Conservation (phyloP, 176 grass and related monocot genomes). For the Triticum turgidum region DNA sequence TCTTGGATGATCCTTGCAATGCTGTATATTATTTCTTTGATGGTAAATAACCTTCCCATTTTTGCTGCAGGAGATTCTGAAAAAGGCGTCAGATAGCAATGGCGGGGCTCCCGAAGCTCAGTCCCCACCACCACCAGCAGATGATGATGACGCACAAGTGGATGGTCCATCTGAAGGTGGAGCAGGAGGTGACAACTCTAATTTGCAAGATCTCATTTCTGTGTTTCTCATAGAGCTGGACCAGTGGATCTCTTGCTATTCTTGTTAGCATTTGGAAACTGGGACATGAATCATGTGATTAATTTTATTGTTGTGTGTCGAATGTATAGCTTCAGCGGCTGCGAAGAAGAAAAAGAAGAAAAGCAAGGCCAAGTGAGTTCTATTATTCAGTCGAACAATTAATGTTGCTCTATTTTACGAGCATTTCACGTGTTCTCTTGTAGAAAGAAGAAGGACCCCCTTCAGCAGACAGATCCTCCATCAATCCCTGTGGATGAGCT, state of each 20-base stretch:
- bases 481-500: constrained; percentile 92
- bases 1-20: not conserved
- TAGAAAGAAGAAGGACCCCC: constrained; percentile 87
- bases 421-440: not conserved
- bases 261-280: not conserved
- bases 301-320: constrained; percentile 13
- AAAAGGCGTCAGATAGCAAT: constrained; percentile 19
- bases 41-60: not conserved
- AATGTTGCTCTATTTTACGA: constrained; percentile 21
- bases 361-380: constrained; percentile 65
- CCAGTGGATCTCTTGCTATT: constrained; percentile 5
- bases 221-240: not conserved
- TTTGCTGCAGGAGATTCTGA: constrained; percentile 22
- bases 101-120: constrained; percentile 10
- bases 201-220: constrained; percentile 17
- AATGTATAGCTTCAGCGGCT: constrained; percentile 39
- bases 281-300: not conserved
- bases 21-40: not conserved
- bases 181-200: constrained; percentile 43
- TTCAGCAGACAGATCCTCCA: constrained; percentile 80
- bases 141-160: constrained; percentile 48
- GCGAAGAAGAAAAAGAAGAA: constrained; percentile 91
- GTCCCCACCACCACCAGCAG: constrained; percentile 36
- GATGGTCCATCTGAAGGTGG: constrained; percentile 54
- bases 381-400: constrained; percentile 13